Base-by-base conservation (phyloP, 768 basidiomycete genomes). In the Boletus sp. region DNA sequence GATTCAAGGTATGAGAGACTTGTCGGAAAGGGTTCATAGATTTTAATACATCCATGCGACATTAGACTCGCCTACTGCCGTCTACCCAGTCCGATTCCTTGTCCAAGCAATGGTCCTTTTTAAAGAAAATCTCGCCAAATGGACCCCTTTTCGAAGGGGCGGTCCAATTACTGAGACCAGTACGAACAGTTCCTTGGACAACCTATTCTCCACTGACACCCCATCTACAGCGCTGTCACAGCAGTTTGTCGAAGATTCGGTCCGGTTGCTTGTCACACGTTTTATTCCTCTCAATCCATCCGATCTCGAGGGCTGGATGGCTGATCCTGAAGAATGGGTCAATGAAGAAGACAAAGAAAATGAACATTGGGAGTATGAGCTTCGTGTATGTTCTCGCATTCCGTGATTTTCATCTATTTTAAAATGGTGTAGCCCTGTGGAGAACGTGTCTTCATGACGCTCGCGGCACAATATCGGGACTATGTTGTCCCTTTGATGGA, bases 281-380 rank as follows among this genome's bases (percentile, higher is more conserved):
- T 87, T 96, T 64, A 85, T 99, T 68, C 92, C 91, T 13, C 75
- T 99, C 42, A 88, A 87, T 50, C 79, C 88, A 6, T 73, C 79
- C 2, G 96, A 98, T 69, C 77, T 98, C 10, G 83, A 92, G 59
- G 80, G 79, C 5, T 93, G 95, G 90, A 78, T 86, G 72, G 78
- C 80, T 15, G 92, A 95, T 66, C 93, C 95, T 0, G 96, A 99
- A 74, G 91, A 95, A 62, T 99, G 93, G 92, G 82, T 96, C 11
- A 90, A 92, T 55, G 71, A 83, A 10, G 93, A 98, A 70, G 92
- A 93, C 54, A 86, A 85, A 58, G 93, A 93, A 58, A 89, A 84
- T 40, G 93, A 95, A 37, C 84, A 90, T 53, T 98, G 95, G 94
- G 88, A 94, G 62, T 98, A 82, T 63, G 93, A 96, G 63, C 83